A percentile compares a stretch with the other conserved stretches of the same genome.
These are phyloP conservation scores for Populus hybrid DNA, from an alignment of 441 rosid genomes.

Conservation along the genomic window DNA sequence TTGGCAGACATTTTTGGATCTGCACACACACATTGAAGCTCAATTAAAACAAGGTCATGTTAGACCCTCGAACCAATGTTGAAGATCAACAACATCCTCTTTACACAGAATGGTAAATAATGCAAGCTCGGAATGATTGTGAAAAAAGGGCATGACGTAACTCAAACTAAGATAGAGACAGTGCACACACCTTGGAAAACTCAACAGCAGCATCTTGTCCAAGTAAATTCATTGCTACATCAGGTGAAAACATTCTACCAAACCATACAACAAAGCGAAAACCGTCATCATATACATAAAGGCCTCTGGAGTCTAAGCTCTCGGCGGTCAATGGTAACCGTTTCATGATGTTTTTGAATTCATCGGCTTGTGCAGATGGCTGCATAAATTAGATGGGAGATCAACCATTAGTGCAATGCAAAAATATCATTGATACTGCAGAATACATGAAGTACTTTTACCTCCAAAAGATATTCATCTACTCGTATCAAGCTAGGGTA, in stretches of 20 bases:
- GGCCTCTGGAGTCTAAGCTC: slow-evolving; percentile 92
- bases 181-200: slow-evolving; percentile 70
- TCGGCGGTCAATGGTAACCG: slow-evolving; percentile 73
- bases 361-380: slow-evolving; percentile 52
- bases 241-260: slow-evolving; percentile 93
- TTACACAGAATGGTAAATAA: neutral
- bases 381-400: slow-evolving; percentile 35
- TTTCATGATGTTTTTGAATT: slow-evolving; percentile 34
- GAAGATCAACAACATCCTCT: neutral
- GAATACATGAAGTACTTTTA: slow-evolving; percentile 21
- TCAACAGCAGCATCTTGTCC: slow-evolving; percentile 89
- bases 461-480: slow-evolving; percentile 84
- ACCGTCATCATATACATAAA: slow-evolving; percentile 87
- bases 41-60: neutral
- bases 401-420: slow-evolving; percentile 9
- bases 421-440: neutral
- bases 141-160: neutral
- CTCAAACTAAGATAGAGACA: neutral
- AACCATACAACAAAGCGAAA: slow-evolving; percentile 86
- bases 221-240: slow-evolving; percentile 70
- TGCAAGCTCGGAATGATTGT: neutral
- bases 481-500: slow-evolving; percentile 83
- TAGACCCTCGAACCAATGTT: neutral
- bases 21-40: neutral
- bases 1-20: neutral